Percentiles rank a stretch among this genome's conserved stretches.
phyloP scores from a whole-genome alignment of 2,329 filamentous ascomycete species.

The Pseudocercospora fijiensis region DNA sequence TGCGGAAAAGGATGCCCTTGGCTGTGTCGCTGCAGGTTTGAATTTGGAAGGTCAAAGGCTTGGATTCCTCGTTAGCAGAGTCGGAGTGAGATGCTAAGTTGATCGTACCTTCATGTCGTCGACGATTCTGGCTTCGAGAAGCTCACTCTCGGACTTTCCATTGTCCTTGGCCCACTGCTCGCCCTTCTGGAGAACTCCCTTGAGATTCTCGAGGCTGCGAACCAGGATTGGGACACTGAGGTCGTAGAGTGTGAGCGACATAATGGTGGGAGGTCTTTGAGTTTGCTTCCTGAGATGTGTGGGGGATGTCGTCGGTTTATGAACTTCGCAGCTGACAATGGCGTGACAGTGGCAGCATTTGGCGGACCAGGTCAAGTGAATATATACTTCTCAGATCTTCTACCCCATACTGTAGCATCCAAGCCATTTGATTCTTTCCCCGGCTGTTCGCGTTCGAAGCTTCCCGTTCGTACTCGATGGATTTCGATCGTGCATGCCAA shows the following conservation, averaged over 20 bases:
- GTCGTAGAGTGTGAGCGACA: conserved; percentile 22
- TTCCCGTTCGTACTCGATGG: too few species aligned
- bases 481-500: background rate
- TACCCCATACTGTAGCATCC: background rate
- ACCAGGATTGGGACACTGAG: conserved; percentile 45
- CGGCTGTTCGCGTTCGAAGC: background rate
- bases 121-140: conserved; percentile 46
- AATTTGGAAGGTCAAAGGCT: conserved; percentile 52
- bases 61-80: background rate
- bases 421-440: background rate
- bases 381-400: background rate
- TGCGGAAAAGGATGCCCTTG: conserved; percentile 39
- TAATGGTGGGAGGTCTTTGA: background rate
- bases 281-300: background rate
- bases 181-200: conserved; percentile 47
- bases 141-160: conserved; percentile 38
- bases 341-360: conserved; percentile 9
- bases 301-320: background rate
- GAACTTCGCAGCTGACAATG: conserved; percentile 3
- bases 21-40: conserved; percentile 45
- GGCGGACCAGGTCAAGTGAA: background rate
- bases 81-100: background rate
- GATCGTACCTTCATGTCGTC: conserved; percentile 48
- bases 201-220: conserved; percentile 45
- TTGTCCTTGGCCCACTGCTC: conserved; percentile 44